Evolutionary conservation across 2,329 filamentous ascomycete species (phyloP), one percentile per base, ranked within the genome.

Genomic region (Neonectria ditissima): DNA sequence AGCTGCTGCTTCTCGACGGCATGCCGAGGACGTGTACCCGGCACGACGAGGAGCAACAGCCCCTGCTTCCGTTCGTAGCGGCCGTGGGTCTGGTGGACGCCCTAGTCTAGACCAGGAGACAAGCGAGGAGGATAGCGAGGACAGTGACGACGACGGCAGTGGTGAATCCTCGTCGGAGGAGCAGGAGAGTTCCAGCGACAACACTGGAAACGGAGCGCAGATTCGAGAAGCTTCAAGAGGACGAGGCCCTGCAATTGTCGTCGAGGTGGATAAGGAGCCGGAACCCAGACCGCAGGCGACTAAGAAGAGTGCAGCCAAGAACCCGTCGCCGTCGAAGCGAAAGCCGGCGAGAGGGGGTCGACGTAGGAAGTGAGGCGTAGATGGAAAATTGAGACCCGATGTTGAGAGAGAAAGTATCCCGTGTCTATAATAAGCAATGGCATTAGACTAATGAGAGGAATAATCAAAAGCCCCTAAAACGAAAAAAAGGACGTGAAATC

Each of bases 271-370:
- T 53, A 72, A 73, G 26, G 74, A 76, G 14, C 71, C 72, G n/a
- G 70, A 78, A 70, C 66, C 75, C 69, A 66, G 68, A 59, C 59
- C 73, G 13, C 63, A 66, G 51, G 57, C 72, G 43, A 54, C 63
- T 18, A 79, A 77, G 70, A 84, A 82, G 76, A 82, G 80, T 6
- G 62, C 69, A 67, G 74, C 78, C 63, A 76, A 70, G 26, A 60
- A 63, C 30, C 60, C 79, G 62, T 78, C 80, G 43, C 76, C 80
- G 18, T 67, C 73, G n/a, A 83, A 83, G 72, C 76, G 79, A 66
- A 83, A 81, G 60, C 73, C 74, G 28, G 72, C 69, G 22, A 71
- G 70, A 14, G 71, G 71, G 56, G 75, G 73, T 67, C 72, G 79
- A 68, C 78, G 77, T 72, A 81, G 75, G 69, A 78, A 75, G 70